Conservation (phyloP, 768 basidiomycete genomes). For the Hortiboletus campestris region DNA sequence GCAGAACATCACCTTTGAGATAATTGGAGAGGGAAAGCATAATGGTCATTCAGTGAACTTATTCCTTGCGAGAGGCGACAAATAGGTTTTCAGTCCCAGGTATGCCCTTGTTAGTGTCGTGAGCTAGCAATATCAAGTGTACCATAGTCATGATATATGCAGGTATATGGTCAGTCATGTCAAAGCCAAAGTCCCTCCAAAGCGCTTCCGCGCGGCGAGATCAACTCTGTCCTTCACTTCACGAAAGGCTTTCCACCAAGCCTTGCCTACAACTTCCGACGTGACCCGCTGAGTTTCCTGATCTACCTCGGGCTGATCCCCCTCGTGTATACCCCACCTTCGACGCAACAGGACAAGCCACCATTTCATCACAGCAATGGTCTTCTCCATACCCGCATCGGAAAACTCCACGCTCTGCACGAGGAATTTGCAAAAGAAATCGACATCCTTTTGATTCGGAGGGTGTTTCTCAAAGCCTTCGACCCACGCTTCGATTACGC, state of each 20-base stretch:
- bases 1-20: slow-evolving; percentile 40
- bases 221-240: slow-evolving; percentile 69
- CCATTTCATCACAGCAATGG: slow-evolving; percentile 73
- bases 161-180: slow-evolving; percentile 35
- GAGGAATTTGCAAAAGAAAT: slow-evolving; percentile 72
- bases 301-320: slow-evolving; percentile 34
- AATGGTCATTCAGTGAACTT: slow-evolving; percentile 37
- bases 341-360: slow-evolving; percentile 72
- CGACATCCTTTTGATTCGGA: slow-evolving; percentile 75
- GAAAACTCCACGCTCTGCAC: slow-evolving; percentile 63
- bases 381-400: slow-evolving; percentile 69
- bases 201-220: slow-evolving; percentile 58
- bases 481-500: slow-evolving; percentile 76
- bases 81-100: slow-evolving; percentile 15
- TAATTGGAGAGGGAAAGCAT: slow-evolving; percentile 31
- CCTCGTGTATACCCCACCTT: slow-evolving; percentile 60
- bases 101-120: not conserved
- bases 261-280: slow-evolving; percentile 49
- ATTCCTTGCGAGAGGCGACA: slow-evolving; percentile 59
- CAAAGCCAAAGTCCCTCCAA: slow-evolving; percentile 69
- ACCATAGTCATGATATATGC: not conserved
- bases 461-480: slow-evolving; percentile 52
- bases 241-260: slow-evolving; percentile 82
- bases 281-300: slow-evolving; percentile 31
- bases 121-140: not conserved